Percentiles rank a stretch among this genome's conserved stretches.
Conservation (phyloP, 805 yeast species). For the Monosporozyma siamensis region DNA sequence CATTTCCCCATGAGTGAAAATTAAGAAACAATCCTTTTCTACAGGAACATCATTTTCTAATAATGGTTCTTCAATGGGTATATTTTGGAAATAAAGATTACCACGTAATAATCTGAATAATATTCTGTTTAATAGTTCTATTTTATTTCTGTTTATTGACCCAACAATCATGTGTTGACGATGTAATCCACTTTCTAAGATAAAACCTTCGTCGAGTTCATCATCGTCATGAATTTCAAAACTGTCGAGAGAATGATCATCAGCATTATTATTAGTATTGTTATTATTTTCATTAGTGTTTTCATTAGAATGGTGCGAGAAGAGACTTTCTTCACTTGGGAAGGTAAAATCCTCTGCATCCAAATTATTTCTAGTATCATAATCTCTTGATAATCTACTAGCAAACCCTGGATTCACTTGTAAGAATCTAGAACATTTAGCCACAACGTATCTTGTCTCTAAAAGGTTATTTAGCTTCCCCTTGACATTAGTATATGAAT, state of each 20-base stretch:
- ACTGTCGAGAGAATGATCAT: conserved; percentile 1
- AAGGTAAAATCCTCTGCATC: conserved; percentile 21
- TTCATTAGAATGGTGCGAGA: conserved; percentile 14
- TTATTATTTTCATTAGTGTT: conserved; percentile 13
- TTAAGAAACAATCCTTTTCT: conserved; percentile 74
- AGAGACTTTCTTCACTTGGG: conserved; percentile 4
- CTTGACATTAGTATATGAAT: conserved; percentile 55
- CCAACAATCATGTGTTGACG: conserved; percentile 46
- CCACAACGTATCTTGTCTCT: conserved; percentile 60
- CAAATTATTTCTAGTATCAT: conserved; percentile 9
- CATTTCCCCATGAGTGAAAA: conserved; percentile 83
- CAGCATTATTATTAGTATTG: conserved; percentile 16
- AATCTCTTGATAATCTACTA: conserved; percentile 19
- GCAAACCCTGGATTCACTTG: conserved; percentile 30
- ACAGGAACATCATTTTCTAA: conserved; percentile 48
- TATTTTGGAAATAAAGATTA: conserved; percentile 68
- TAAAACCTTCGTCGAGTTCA: not conserved
- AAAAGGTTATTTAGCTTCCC: conserved; percentile 53
- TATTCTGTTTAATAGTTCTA: conserved; percentile 66
- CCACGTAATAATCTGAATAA: conserved; percentile 92
- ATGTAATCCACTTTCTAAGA: conserved; percentile 15
- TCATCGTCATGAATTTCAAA: not conserved
- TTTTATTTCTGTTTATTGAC: conserved; percentile 63
- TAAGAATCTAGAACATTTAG: conserved; percentile 41
- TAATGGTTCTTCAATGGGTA: conserved; percentile 61